Evolutionary conservation across 1,284 basidiomycete genomes (phyloP), one percentile per base, ranked within the genome.

Genomic region (Stygiomarasmius scandens): DNA sequence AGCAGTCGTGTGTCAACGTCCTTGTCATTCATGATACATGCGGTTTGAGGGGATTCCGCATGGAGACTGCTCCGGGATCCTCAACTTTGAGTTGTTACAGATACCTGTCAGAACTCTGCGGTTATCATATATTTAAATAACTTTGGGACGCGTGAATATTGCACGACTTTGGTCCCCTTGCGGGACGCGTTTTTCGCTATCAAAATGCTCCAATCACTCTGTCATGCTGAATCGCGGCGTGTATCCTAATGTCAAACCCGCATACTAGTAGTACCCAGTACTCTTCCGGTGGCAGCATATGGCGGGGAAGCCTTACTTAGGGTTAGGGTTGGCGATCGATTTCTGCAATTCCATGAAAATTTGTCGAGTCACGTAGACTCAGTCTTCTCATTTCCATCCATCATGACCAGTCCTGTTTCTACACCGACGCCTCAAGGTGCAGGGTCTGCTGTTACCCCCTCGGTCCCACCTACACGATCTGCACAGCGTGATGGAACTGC

Each of bases 381-480:
- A 12, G 16, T 51, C 49, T 41, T 34, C 49, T 41, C 48, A 23
- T 24, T 52, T 41, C 23, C 52, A 23, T 11, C 52, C 46, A 55
- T 52, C 55, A 62, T 62, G 61, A 59, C 61, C 32, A 56, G 52
- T 34, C 47, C 60, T 34, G 46, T 25, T 32, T 54, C 55, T n/a
- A 54, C 72, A 47, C 62, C 70, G 23, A 63, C 72, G 49, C 71
- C 74, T 34, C 74, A 75, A 55, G 73, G 72, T 24, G 73, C 69
- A 16, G 73, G 73, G 24, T 69, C 69, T 52, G 64, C 70, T 14
- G 63, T 64, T 44, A 66, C 70, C 16, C 71, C 77, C 16, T 77
- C 72, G 49, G 69, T 78, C 47, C 83, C 83, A 1, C 85, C 85
- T n/a, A 75, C 84, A 25, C 83, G 89, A 56, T 78, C 81, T 34